Base-by-base conservation (phyloP, 1,284 basidiomycete species). In the Sporisorium iseilematis-ciliati region DNA sequence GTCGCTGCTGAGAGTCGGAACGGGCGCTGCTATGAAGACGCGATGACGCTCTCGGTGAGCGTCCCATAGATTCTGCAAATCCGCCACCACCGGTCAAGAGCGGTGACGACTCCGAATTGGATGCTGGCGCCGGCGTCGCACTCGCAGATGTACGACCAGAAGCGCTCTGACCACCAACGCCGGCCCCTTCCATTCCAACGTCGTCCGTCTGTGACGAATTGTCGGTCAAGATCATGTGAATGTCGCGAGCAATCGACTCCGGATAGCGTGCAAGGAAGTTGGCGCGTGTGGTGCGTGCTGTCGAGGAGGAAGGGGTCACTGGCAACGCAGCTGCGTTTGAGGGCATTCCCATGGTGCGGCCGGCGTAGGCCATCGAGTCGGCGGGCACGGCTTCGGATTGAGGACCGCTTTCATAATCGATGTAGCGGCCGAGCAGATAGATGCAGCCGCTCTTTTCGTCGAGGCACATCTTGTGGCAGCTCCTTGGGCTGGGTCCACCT, bases 391-490 rank as follows among this genome's bases (percentile, higher is more conserved):
- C 35, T 5, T 66, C 68, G 41, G 62, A 49, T 12, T 57, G 66
- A 35, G 33, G 45, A 11, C 33, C 45, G 53, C 62, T 58, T 20
- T 76, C 74, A 52, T 63, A 69, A 49, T 85, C 80, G 46, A 80
- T 78, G 61, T 80, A 84, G 48, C 82, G 77, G 20, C 85, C 84
- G 11, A 85, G 67, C n/a, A 94, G 81, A 84, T 93, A 94, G 23
- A 94, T 91, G 71, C 87, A 88, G 2, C 91, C 91, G 0, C 89
- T 91, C 82, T 88, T 89, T 20, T 88, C 86, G 80, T 93, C 91
- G 75, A 92, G 92, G 18, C 90, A 90, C 91, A 93, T 93, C 86
- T 92, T 92, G 83, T 93, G 93, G 80, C 92, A 93, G 35, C 91
- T 90, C 29, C 92, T 86, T 4, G 91, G 88, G 4, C 89, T 89